A percentile compares a stretch with the other conserved stretches of the same genome.
These are phyloP conservation scores for Termitomyces sp. DNA, from an alignment of 768 basidiomycete species.

Conservation along the genomic window DNA sequence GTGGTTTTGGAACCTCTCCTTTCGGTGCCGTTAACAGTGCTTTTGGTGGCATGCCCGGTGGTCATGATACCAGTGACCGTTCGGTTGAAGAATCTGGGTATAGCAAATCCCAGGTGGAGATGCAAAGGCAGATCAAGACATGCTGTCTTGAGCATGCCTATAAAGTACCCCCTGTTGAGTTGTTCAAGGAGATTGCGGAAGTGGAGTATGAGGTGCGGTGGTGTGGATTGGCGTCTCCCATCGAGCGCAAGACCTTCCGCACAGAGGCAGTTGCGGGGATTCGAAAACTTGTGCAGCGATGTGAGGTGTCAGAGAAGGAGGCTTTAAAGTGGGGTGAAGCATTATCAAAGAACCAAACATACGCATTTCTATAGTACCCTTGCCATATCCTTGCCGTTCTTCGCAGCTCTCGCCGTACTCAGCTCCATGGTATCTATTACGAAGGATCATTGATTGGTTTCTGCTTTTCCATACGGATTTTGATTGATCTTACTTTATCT, in stretches of 20 bases:
- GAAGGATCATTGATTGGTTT: too few relatives aligned
- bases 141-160: constrained; percentile 8
- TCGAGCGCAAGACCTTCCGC: neutral
- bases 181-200: neutral
- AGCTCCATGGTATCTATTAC: constrained; percentile 10
- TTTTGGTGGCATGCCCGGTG: too few relatives aligned
- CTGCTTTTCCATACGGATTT: too few relatives aligned
- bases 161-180: constrained; percentile 6
- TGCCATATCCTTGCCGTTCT: neutral
- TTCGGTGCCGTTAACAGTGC: too few relatives aligned
- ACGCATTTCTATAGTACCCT: neutral
- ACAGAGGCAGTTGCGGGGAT: neutral
- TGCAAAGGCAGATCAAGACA: constrained; percentile 12
- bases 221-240: neutral
- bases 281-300: constrained; percentile 4
- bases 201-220: neutral
- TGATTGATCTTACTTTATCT: too few relatives aligned
- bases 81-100: too few relatives aligned
- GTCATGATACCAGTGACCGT: too few relatives aligned
- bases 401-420: neutral
- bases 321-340: neutral
- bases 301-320: constrained; percentile 14
- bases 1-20: too few relatives aligned
- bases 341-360: neutral
- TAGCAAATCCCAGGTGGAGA: constrained; percentile 20